Evolutionary conservation across 164 flowering plant species (phyloP).

Genomic region (Liquidambar formosana): DNA sequence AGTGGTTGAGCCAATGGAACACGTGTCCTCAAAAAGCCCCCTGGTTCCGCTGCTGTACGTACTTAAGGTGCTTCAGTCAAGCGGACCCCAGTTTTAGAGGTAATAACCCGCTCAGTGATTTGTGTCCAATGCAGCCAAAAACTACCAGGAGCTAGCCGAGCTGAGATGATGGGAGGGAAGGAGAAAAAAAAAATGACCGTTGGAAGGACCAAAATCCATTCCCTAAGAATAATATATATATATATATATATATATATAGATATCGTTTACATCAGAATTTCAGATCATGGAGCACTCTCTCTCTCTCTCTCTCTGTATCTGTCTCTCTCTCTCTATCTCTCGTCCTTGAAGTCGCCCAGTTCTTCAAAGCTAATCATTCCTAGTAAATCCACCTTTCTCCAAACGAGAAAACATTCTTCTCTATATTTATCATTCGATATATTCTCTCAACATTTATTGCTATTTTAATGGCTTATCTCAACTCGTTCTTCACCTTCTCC

Average conservation of each 20-base stretch:
- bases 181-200: constrained; percentile 33
- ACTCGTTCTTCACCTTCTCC: background rate
- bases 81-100: too few relatives aligned
- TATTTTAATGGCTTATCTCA: constrained; percentile 16
- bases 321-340: background rate
- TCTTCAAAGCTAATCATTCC: too few relatives aligned
- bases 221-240: background rate
- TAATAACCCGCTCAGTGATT: too few relatives aligned
- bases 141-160: too few relatives aligned
- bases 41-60: too few relatives aligned
- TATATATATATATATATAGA: background rate
- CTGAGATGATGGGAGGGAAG: constrained; percentile 8
- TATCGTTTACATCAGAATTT: too few relatives aligned
- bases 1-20: too few relatives aligned
- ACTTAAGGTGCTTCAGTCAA: too few relatives aligned
- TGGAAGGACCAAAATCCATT: constrained; percentile 8
- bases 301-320: constrained; percentile 1
- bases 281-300: too few relatives aligned
- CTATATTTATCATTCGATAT: background rate
- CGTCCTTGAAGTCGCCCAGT: background rate
- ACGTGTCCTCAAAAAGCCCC: too few relatives aligned
- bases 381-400: background rate
- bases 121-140: constrained; percentile 8
- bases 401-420: background rate
- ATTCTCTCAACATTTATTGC: constrained; percentile 4